Evolutionary conservation across 2,329 filamentous ascomycete species (phyloP).

Genomic region (Diaporthe nobilis): DNA sequence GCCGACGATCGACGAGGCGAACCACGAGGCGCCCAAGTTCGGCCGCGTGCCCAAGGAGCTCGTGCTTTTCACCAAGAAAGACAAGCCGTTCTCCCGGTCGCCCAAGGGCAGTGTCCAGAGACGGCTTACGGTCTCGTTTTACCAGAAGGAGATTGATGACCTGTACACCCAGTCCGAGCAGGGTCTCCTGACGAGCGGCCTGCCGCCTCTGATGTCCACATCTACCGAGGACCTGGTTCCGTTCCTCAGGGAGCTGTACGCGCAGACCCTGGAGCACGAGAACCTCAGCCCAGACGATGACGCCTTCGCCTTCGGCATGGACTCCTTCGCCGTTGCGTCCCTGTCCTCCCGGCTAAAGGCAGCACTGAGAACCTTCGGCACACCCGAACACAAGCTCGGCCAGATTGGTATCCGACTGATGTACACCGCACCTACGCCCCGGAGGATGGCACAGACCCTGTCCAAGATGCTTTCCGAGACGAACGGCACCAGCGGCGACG

Average conservation of each 20-base stretch:
- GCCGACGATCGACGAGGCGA: conserved; percentile 38
- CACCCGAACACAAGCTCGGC: conserved; percentile 18
- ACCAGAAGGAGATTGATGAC: conserved; percentile 38
- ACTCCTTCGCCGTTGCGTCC: conserved; percentile 35
- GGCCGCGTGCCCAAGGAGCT: conserved; percentile 40
- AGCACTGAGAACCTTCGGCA: conserved; percentile 29
- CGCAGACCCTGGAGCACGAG: conserved; percentile 32
- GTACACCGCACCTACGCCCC: conserved; percentile 21
- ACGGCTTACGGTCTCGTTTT: conserved; percentile 26
- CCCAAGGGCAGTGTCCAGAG: conserved; percentile 39
- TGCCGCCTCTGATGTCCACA: conserved; percentile 30
- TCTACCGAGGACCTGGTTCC: conserved; percentile 28
- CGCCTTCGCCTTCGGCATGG: conserved; percentile 36
- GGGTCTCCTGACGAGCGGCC: conserved; percentile 31
- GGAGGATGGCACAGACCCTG: conserved; percentile 24
- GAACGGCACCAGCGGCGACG: background rate
- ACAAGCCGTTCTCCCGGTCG: conserved; percentile 35
- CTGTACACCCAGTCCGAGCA: conserved; percentile 36
- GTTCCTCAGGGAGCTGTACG: conserved; percentile 33
- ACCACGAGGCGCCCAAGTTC: conserved; percentile 38
- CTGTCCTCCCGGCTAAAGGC: conserved; percentile 36
- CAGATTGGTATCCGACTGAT: conserved; percentile 26
- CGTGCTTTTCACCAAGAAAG: conserved; percentile 34
- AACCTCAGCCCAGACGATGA: conserved; percentile 32
- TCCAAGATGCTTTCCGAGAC: conserved; percentile 9